Base-by-base conservation (phyloP, 441 rosid species). In the Pelargonium cotyledonis region DNA sequence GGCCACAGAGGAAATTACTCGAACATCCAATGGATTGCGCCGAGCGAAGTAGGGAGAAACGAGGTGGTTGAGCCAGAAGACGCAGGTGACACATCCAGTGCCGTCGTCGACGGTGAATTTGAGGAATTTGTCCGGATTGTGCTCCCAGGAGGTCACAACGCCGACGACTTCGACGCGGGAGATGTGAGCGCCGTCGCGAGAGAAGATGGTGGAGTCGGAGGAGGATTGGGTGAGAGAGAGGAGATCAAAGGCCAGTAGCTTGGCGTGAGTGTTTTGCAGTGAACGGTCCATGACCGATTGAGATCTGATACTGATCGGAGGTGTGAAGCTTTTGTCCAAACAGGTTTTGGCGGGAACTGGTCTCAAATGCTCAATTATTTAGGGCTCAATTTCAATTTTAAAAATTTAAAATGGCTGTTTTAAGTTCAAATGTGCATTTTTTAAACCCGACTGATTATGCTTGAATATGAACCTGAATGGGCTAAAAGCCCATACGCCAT, bases 21-120 rank as follows among this genome's bases (percentile, higher is more conserved):
- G 81, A 77, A 86, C 82, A 69, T 76, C 81, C 38, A 73, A 38
- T 0, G 89, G 83, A 82, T 73, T 70, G 4, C 80, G 82, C 43
- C 82, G 80, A 1, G 84, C 76, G 80, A 80, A 84, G 79, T 82
- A 85, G 14, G 82, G 81, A 62, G 95, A 88, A 12, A 77, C 68
- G 68, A 77, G 77, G 0, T 87, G 95, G 86, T 95, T 95, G 67
- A 92, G 96, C 96, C 96, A 90, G 75, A 95, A 79, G 70, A 95
- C 0, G 82, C 98, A 92, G 67, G 77, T 70, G 75, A 86, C 51
- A 74, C 79, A 80, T 23, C 85, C 85, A 14, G 96, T 91, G 69
- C 94, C 86, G 67, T 90, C 96, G 65, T 89, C 96, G 73, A 95
- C 57, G 0, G 69, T 64, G 80, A 95, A 95, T 70, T 85, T 89